Conservation (phyloP, 352 stramenopile species). For the Globisporangium canariense region DNA sequence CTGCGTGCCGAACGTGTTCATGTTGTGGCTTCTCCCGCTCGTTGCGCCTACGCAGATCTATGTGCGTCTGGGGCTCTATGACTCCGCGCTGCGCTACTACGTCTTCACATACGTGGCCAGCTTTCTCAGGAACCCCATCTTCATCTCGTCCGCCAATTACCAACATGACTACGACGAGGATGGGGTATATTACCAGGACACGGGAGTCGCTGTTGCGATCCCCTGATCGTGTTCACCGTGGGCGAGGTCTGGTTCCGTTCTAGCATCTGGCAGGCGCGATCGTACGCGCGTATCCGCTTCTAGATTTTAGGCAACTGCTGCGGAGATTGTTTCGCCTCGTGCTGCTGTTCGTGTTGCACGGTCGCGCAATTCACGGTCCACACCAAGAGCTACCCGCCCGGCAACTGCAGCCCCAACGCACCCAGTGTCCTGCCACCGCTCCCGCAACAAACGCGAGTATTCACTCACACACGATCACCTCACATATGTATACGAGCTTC, state of each 20-base stretch:
- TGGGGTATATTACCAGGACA: too few species aligned
- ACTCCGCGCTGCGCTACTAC: too few species aligned
- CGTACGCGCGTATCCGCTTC: neutral
- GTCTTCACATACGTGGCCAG: too few species aligned
- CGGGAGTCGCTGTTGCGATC: too few species aligned
- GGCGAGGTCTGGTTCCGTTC: too few species aligned
- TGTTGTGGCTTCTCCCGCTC: constrained; percentile 19
- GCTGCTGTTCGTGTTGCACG: neutral
- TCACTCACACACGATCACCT: too few species aligned
- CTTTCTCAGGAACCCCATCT: too few species aligned
- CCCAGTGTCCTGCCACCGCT: neutral
- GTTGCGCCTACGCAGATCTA: constrained; percentile 28
- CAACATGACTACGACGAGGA: too few species aligned
- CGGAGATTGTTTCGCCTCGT: neutral
- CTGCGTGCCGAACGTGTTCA: constrained; percentile 24
- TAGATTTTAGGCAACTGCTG: neutral
- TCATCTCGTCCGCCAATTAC: too few species aligned
- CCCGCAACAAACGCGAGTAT: too few species aligned
- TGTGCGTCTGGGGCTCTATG: constrained; percentile 17
- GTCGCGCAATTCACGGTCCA: neutral
- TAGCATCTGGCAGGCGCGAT: neutral
- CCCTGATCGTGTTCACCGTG: too few species aligned
- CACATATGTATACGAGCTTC: too few species aligned
- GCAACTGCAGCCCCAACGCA: neutral
- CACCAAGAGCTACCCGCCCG: neutral